Evolutionary conservation across 257 asterid genomes (phyloP).

Genomic region (Scutellaria galericulata): DNA sequence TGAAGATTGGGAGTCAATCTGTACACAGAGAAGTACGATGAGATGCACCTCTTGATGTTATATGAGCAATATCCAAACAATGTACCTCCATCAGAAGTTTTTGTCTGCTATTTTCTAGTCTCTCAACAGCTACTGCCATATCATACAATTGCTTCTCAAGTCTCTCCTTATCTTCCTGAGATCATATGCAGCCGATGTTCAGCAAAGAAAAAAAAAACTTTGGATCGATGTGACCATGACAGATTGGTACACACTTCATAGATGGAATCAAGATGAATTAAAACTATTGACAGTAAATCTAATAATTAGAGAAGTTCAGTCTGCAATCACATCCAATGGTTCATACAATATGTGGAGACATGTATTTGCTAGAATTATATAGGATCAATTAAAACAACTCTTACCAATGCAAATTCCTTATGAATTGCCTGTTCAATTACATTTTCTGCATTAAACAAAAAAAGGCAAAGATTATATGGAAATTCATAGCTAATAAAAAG

Average conservation of each 20-base stretch:
- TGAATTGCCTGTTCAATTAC: constrained; percentile 49
- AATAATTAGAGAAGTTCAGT: constrained; percentile 16
- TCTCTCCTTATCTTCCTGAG: constrained; percentile 84
- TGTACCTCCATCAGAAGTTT: constrained; percentile 87
- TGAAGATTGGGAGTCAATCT: constrained; percentile 97
- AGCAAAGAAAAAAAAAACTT: constrained; percentile 7
- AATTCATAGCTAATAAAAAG: background rate
- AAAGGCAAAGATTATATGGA: constrained; percentile 10
- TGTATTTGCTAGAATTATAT: constrained; percentile 16
- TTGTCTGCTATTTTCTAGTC: constrained; percentile 88
- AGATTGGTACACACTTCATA: background rate
- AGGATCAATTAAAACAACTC: constrained; percentile 28
- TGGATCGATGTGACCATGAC: constrained; percentile 19
- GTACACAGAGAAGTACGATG: constrained; percentile 36
- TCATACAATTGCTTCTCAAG: constrained; percentile 94
- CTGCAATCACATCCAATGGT: constrained; percentile 11
- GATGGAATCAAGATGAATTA: background rate
- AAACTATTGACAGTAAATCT: constrained; percentile 5
- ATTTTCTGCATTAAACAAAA: constrained; percentile 54
- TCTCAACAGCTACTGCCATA: constrained; percentile 92
- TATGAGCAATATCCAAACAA: constrained; percentile 26
- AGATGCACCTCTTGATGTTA: constrained; percentile 40
- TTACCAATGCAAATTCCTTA: constrained; percentile 65
- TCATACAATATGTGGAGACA: background rate
- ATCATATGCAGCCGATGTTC: constrained; percentile 26